phyloP scores from a whole-genome alignment of 2,329 filamentous ascomycete genomes.

The Fusarium nodosum region DNA sequence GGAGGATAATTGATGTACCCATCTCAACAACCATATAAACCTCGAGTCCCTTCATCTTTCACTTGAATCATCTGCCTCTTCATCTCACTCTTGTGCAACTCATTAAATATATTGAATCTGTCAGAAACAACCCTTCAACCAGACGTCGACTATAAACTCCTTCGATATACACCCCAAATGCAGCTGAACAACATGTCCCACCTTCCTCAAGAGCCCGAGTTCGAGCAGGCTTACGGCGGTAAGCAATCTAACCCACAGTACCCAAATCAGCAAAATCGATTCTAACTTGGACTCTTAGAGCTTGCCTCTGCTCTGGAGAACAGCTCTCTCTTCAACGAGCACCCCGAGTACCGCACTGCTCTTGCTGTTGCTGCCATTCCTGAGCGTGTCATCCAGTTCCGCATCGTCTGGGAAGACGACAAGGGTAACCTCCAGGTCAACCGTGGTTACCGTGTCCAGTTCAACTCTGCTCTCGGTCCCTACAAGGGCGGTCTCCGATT shows the following conservation, averaged over 20 bases:
- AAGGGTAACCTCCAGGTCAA: conserved; percentile 90
- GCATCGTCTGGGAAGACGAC: conserved; percentile 97
- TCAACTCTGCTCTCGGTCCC: conserved; percentile 96
- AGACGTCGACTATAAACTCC: conserved; percentile 19
- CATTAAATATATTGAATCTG: conserved; percentile 21
- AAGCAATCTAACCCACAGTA: conserved; percentile 52
- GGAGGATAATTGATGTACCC: conserved; percentile 1
- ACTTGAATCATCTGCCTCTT: conserved; percentile 3
- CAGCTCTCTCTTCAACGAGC: conserved; percentile 91
- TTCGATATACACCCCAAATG: conserved; percentile 36
- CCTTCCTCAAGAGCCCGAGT: conserved; percentile 91
- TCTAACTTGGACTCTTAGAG: conserved; percentile 68
- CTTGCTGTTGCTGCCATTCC: conserved; percentile 90
- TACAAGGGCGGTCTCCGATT: conserved; percentile 98
- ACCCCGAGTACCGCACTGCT: conserved; percentile 94
- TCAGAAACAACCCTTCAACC: conserved; percentile 11
- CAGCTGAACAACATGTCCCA: conserved; percentile 76
- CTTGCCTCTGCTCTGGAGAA: conserved; percentile 94
- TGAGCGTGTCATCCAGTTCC: conserved; percentile 97
- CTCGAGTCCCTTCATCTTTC: conserved; percentile 32
- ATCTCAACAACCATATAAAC: conserved; percentile 41
- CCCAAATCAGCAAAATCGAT: conserved; percentile 4
- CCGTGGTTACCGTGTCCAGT: conserved; percentile 96
- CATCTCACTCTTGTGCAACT: conserved; percentile 17
- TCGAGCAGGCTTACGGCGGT: conserved; percentile 99